Conservation (phyloP, 2,329 filamentous ascomycete genomes). For the Fusarium irregulare region DNA sequence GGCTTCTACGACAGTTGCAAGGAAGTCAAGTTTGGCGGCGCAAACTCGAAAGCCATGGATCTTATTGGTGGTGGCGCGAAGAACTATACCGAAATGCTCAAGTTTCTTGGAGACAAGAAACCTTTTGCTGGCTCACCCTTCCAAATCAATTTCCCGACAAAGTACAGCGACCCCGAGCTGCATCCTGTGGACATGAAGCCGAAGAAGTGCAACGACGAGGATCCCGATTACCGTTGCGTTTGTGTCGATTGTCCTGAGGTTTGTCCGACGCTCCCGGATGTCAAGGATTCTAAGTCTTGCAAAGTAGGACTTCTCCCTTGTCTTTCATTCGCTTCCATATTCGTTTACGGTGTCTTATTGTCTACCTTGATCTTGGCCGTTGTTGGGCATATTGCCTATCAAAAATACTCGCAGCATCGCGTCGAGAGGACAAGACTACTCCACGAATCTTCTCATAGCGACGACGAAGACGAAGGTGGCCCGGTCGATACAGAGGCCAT, state of each 20-base stretch:
- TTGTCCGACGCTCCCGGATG: constrained; percentile 82
- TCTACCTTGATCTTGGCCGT: constrained; percentile 73
- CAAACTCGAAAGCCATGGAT: constrained; percentile 93
- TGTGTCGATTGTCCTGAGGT: constrained; percentile 92
- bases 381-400: constrained; percentile 80
- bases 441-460: constrained; percentile 84
- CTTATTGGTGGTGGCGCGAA: constrained; percentile 96
- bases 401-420: constrained; percentile 77
- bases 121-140: constrained; percentile 87
- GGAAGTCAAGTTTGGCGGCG: constrained; percentile 96
- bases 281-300: constrained; percentile 78
- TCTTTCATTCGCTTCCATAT: constrained; percentile 89
- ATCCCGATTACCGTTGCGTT: constrained; percentile 87
- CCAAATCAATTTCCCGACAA: constrained; percentile 90
- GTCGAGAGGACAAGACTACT: constrained; percentile 87
- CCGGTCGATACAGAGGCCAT: constrained; percentile 77
- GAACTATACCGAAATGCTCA: constrained; percentile 86
- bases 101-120: constrained; percentile 94
- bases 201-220: constrained; percentile 90
- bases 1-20: constrained; percentile 98
- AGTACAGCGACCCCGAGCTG: constrained; percentile 76
- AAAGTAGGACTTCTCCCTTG: constrained; percentile 90
- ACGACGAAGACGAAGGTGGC: constrained; percentile 94
- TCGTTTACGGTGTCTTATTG: constrained; percentile 83
- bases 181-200: constrained; percentile 74